Conservation (phyloP, 75 land plant genomes). For the Sequoiadendron giganteum region DNA sequence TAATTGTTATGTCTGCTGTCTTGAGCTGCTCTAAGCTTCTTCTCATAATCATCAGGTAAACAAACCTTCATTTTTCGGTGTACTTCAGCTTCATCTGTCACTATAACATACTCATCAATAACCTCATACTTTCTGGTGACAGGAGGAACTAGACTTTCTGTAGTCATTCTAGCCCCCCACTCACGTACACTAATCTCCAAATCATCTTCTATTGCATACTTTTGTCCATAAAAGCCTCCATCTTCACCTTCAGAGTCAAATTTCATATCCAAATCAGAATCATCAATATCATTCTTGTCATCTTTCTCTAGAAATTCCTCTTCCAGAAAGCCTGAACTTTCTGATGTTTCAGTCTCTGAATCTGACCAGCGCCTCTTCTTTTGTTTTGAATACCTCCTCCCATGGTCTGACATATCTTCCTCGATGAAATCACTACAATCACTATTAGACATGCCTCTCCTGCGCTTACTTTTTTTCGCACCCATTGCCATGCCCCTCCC, state of each 20-base stretch:
- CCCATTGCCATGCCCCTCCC: constrained; percentile 8
- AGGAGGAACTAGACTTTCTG: constrained; percentile 93
- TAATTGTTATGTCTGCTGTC: constrained; percentile 56
- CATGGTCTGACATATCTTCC: constrained; percentile 63
- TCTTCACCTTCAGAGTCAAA: constrained; percentile 32
- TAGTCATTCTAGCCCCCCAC: constrained; percentile 99
- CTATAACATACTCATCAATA: constrained; percentile 88
- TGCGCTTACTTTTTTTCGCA: constrained; percentile 9
- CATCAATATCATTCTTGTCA: constrained; percentile 62
- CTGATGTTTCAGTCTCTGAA: constrained; percentile 79
- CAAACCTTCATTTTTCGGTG: constrained; percentile 79
- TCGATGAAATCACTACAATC: constrained; percentile 18
- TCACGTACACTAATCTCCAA: constrained; percentile 56
- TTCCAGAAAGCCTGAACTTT: constrained; percentile 50
- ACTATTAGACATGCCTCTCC: neutral
- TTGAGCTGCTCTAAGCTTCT: constrained; percentile 65
- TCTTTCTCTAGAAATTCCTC: constrained; percentile 53
- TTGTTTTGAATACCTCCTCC: constrained; percentile 49
- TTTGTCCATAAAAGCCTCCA: constrained; percentile 36
- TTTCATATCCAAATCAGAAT: constrained; percentile 72
- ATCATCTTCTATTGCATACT: constrained; percentile 27
- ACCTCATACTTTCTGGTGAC: constrained; percentile 93
- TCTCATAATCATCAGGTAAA: constrained; percentile 88
- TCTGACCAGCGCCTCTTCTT: constrained; percentile 52
- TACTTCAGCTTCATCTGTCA: constrained; percentile 88